Evolutionary conservation across 306 rosid genomes (phyloP).

Genomic region (Trifolium repens): DNA sequence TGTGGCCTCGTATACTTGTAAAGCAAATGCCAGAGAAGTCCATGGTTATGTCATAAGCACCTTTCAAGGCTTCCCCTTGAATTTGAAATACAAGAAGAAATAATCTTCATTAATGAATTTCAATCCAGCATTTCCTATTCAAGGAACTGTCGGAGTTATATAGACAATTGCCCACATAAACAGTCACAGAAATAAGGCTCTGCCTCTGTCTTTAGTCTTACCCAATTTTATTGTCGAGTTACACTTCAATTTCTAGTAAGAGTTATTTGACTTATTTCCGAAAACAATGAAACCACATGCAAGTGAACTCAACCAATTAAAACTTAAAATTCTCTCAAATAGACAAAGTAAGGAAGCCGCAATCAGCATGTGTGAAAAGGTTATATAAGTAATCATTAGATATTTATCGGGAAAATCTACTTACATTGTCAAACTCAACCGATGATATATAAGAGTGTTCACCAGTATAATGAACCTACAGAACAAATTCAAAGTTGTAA

Average conservation of each 20-base stretch:
- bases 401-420: not conserved
- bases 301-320: not conserved
- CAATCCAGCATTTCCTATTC: not conserved
- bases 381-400: not conserved
- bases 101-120: not conserved
- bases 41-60: not conserved
- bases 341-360: not conserved
- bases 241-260: not conserved
- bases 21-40: not conserved
- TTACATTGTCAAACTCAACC: constrained; percentile 15
- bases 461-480: constrained; percentile 17
- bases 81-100: constrained; percentile 13
- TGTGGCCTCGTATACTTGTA: not conserved
- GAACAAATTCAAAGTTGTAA: not conserved
- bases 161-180: not conserved
- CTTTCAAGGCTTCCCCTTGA: not conserved
- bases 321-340: not conserved
- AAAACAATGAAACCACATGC: not conserved
- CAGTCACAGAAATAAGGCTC: not conserved
- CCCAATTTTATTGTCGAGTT: not conserved
- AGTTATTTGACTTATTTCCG: not conserved
- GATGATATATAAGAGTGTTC: constrained; percentile 12
- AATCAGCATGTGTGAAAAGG: not conserved
- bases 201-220: not conserved
- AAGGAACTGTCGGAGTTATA: not conserved